A percentile compares a stretch with the other conserved stretches of the same genome.
Conservation (phyloP, 2,329 filamentous ascomycete species). For the Botrytis fragariae region DNA sequence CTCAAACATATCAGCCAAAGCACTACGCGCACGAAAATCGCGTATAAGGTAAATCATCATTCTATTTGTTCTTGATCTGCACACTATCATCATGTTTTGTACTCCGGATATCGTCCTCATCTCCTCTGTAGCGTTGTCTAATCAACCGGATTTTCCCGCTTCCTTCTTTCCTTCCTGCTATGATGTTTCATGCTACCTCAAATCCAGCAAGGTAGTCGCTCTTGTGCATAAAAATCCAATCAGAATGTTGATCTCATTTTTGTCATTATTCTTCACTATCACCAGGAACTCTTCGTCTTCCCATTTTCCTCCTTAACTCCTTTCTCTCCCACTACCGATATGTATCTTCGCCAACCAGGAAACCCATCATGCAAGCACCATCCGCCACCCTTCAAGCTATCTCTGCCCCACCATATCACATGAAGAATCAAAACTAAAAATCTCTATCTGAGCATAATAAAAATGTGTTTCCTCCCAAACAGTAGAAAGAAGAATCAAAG, state of each 20-base stretch:
- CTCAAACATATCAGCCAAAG: background rate
- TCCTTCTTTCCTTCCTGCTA: background rate
- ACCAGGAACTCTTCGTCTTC: background rate
- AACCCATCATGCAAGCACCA: background rate
- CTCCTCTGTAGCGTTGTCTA: background rate
- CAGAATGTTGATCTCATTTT: background rate
- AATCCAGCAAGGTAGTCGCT: background rate
- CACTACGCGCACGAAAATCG: no score
- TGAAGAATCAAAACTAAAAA: conserved; percentile 8
- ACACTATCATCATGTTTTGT: background rate
- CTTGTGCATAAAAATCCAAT: conserved; percentile 2
- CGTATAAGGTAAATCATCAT: background rate
- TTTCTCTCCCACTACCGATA: background rate
- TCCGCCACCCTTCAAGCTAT: background rate
- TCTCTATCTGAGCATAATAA: conserved; percentile 10
- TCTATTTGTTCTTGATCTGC: background rate
- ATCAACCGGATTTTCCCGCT: background rate
- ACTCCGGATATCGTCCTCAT: background rate
- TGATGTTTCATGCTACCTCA: background rate
- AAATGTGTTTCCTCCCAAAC: background rate
- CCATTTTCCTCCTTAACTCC: background rate
- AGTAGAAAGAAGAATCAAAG: background rate
- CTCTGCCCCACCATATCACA: background rate
- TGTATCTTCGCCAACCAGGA: background rate
- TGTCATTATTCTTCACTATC: conserved; percentile 13